Evolutionary conservation across 306 rosid genomes (phyloP).

Genomic region (Cajanus cajan): DNA sequence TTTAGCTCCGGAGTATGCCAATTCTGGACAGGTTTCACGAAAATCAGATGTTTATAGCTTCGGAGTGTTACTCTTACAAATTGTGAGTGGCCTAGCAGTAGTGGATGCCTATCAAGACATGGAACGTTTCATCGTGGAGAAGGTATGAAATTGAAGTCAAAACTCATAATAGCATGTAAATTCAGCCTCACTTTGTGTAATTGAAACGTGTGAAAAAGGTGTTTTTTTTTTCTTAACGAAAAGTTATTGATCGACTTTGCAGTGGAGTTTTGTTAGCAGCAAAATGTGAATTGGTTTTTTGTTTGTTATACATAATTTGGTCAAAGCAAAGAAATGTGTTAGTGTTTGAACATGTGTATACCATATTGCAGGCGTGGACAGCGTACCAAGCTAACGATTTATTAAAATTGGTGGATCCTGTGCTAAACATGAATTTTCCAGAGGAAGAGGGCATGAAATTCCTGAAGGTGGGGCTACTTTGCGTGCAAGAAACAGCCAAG

Average conservation of each 20-base stretch:
- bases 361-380: slow-evolving; percentile 70
- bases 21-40: slow-evolving; percentile 75
- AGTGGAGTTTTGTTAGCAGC: no score
- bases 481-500: slow-evolving; percentile 73
- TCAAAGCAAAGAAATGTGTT: background rate
- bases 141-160: slow-evolving; percentile 47
- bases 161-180: background rate
- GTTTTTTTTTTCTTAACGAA: no score
- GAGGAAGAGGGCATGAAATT: slow-evolving; percentile 57
- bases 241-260: no score
- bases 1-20: slow-evolving; percentile 94
- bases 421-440: slow-evolving; percentile 39
- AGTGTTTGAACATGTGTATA: background rate
- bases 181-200: background rate
- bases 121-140: slow-evolving; percentile 77
- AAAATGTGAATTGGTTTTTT: no score
- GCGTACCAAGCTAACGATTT: slow-evolving; percentile 47
- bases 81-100: slow-evolving; percentile 63
- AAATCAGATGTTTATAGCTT: slow-evolving; percentile 93
- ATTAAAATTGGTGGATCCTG: slow-evolving; percentile 56
- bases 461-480: slow-evolving; percentile 75
- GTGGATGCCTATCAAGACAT: slow-evolving; percentile 58
- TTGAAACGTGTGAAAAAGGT: background rate
- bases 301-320: background rate
- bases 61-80: slow-evolving; percentile 74